A percentile compares a stretch with the other conserved stretches of the same genome.
Evolutionary conservation across 768 basidiomycete genomes (phyloP).

Genomic region (Xanthoconium purpureum): DNA sequence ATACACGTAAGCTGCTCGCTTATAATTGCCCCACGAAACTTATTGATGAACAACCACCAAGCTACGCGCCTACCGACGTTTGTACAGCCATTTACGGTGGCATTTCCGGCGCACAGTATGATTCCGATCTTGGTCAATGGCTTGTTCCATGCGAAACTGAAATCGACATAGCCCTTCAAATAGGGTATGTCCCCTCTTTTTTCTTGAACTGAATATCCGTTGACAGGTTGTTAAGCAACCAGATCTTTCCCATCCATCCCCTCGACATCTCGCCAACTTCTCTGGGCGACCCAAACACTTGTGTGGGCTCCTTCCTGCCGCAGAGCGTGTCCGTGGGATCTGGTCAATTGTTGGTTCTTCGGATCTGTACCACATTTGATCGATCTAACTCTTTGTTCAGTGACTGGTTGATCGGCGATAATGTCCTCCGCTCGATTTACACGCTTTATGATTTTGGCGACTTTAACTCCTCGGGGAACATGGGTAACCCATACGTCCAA

Average conservation of each 20-base stretch:
- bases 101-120: conserved; percentile 60
- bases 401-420: conserved; percentile 83
- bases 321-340: conserved; percentile 52
- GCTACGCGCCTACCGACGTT: conserved; percentile 66
- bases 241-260: conserved; percentile 75
- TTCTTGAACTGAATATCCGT: conserved; percentile 1
- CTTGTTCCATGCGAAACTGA: conserved; percentile 69
- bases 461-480: conserved; percentile 56
- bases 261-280: conserved; percentile 63
- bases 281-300: conserved; percentile 44
- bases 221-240: conserved; percentile 47
- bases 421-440: conserved; percentile 79
- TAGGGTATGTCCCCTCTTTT: conserved; percentile 50
- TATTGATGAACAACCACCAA: conserved; percentile 26
- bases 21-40: not conserved
- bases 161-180: conserved; percentile 75
- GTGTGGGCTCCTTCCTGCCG: conserved; percentile 77
- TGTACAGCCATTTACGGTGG: conserved; percentile 68
- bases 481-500: conserved; percentile 78
- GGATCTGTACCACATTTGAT: not conserved
- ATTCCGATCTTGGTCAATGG: conserved; percentile 58
- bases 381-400: conserved; percentile 35
- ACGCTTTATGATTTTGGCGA: conserved; percentile 85
- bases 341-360: conserved; percentile 60
- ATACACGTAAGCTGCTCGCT: conserved; percentile 54